phyloP scores from a whole-genome alignment of 495 filamentous ascomycete genomes.

The Penicillium antarcticum region DNA sequence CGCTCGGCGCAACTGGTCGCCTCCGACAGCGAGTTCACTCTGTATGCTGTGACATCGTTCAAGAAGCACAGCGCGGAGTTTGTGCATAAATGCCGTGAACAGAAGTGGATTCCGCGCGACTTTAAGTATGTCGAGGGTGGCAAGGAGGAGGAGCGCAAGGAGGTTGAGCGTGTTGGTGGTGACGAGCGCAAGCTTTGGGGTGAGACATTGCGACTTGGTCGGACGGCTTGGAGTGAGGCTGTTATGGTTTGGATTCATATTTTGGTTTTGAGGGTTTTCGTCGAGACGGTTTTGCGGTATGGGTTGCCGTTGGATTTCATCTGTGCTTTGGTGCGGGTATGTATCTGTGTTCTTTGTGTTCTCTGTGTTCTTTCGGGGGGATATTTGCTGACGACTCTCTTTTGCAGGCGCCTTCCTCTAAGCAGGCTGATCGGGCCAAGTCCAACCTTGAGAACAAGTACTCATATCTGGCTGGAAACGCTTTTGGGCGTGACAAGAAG shows the following conservation, averaged over 20 bases:
- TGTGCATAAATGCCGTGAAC: conserved; percentile 80
- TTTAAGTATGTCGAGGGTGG: conserved; percentile 90
- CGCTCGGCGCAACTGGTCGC: conserved; percentile 75
- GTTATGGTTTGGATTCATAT: conserved; percentile 96
- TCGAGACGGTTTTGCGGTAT: conserved; percentile 94
- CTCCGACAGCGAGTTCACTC: conserved; percentile 79
- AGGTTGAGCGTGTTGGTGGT: conserved; percentile 72
- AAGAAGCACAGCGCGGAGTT: conserved; percentile 88
- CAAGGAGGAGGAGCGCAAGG: conserved; percentile 78
- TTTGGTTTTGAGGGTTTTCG: conserved; percentile 86
- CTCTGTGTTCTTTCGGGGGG: not conserved
- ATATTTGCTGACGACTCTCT: not conserved
- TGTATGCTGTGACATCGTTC: conserved; percentile 88
- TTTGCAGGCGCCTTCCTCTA: conserved; percentile 68
- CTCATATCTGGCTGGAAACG: conserved; percentile 91
- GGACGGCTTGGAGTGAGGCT: conserved; percentile 87
- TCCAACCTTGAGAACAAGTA: conserved; percentile 77
- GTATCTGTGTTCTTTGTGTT: conserved; percentile 23
- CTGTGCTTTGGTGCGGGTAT: conserved; percentile 77
- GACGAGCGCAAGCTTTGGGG: conserved; percentile 87
- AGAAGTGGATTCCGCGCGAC: conserved; percentile 90
- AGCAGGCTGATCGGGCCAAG: conserved; percentile 79
- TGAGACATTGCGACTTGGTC: conserved; percentile 79
- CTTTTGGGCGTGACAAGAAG: conserved; percentile 91
- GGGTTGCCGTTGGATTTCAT: conserved; percentile 87